A percentile compares a stretch with the other conserved stretches of the same genome.
Evolutionary conservation across 257 asterid species (phyloP).

Genomic region (Capsicum pubescens): DNA sequence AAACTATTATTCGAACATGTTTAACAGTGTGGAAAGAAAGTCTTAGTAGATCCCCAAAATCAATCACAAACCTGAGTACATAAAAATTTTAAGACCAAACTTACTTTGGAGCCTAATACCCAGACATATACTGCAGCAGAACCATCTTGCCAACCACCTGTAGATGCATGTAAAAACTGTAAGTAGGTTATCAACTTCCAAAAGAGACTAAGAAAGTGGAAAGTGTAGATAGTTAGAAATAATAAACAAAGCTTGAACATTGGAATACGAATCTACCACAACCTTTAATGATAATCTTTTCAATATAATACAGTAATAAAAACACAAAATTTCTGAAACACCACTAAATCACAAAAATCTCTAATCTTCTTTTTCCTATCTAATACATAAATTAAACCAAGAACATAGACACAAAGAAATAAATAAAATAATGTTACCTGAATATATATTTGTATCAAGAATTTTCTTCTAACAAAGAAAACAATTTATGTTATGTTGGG

Average conservation of each 20-base stretch:
- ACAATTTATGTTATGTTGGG: too few species aligned
- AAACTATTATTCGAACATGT: not conserved
- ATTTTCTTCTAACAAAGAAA: not conserved
- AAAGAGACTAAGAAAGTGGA: not conserved
- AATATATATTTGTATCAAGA: not conserved
- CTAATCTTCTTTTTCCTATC: not conserved
- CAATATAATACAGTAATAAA: not conserved
- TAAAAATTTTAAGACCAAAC: constrained; percentile 25
- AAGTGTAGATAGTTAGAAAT: not conserved
- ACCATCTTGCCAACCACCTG: constrained; percentile 98
- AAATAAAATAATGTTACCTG: not conserved
- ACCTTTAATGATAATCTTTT: not conserved
- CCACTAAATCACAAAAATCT: not conserved
- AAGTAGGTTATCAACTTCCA: constrained; percentile 20
- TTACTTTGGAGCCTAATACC: constrained; percentile 83
- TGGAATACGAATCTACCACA: not conserved
- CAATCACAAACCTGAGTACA: not conserved
- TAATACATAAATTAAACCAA: not conserved
- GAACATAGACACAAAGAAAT: not conserved
- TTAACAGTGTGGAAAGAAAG: not conserved
- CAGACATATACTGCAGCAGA: constrained; percentile 92
- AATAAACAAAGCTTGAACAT: not conserved
- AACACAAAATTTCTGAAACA: not conserved
- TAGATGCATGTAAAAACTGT: constrained; percentile 32
- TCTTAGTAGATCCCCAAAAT: not conserved